Base-by-base conservation (phyloP, 2,329 filamentous ascomycete genomes). In the Colletotrichum euphorbiae region DNA sequence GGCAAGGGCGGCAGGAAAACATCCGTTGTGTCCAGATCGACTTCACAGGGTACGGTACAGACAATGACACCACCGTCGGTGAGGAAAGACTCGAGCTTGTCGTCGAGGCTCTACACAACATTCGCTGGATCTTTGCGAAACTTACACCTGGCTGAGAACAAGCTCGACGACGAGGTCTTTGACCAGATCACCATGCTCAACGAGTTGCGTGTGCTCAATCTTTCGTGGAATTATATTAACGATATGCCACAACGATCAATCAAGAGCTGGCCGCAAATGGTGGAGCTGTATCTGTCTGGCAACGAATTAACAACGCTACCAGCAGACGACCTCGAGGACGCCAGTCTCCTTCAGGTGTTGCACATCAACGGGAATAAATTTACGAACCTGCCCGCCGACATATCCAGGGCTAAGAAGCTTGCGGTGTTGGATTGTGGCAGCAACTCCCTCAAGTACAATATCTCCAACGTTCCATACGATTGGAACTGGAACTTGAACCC, bases 401-500 rank as follows among this genome's bases (percentile, higher is more conserved):
- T 99, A 55, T 97, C 94, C 69, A 93, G 97, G 78, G 93, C 97
- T 50, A 93, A 94, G 80, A 96, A 96, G 78, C 87, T 99, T 28
- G 91, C 94, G 5, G 91, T 98, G 56, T 85, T 99, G 57, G 96
- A 99, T 79, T 97, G 97, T 70, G 95, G 94, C 69, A 98, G 93
- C 84, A 99, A 99, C 76, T 90, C 89, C 21, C 84, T 99, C 65
- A 99, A 98, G 79, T 99, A 99, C 86, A 99, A 99, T 77, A 97
- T 99, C 54, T 96, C 94, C 33, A 99, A 99, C 75, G 97, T 97
- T 85, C 96, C 95, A 0, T 99, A 99, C 77, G 96, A 99, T 77
- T 99, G 96, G 96, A 99, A 99, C 75, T 99, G 96, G 96, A 98
- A 98, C 76, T 93, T 96, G 85, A 99, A 99, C 75, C 93, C 92